Conservation (phyloP, 129 eudicot genomes). For the Arctium lappa region DNA sequence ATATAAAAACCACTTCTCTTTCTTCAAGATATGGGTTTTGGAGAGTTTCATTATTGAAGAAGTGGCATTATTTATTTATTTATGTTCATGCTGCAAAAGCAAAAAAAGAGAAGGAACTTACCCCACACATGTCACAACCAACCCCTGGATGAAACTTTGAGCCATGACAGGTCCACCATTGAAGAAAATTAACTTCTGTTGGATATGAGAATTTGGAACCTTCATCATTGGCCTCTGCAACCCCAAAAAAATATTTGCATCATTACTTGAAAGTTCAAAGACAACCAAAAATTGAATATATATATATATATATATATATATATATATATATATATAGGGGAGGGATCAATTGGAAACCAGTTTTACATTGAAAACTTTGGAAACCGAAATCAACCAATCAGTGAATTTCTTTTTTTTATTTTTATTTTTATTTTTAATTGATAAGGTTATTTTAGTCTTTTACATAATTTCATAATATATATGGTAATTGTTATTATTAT, state of each 20-base stretch:
- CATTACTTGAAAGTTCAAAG: neutral
- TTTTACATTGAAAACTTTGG: no score
- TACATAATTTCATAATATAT: no score
- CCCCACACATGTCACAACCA: slow-evolving; percentile 89
- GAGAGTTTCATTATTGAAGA: neutral
- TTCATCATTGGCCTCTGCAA: slow-evolving; percentile 34
- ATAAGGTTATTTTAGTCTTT: no score
- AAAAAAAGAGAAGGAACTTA: slow-evolving; percentile 26
- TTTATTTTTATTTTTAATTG: no score
- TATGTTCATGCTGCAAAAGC: neutral
- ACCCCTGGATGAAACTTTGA: slow-evolving; percentile 49
- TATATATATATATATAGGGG: no score
- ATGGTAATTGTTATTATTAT: no score
- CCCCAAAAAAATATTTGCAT: slow-evolving; percentile 26
- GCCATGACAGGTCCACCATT: slow-evolving; percentile 48
- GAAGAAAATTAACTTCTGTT: slow-evolving; percentile 40
- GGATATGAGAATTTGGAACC: slow-evolving; percentile 33
- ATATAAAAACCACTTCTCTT: no score
- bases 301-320: no score
- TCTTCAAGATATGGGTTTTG: no score
- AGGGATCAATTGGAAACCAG: no score
- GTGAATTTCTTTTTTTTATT: no score
- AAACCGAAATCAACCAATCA: no score
- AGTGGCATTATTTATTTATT: neutral
- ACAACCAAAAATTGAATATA: neutral